Evolutionary conservation across 2,329 filamentous ascomycete genomes (phyloP), one percentile per base, ranked within the genome.

Genomic region (Cytospora leucostoma): DNA sequence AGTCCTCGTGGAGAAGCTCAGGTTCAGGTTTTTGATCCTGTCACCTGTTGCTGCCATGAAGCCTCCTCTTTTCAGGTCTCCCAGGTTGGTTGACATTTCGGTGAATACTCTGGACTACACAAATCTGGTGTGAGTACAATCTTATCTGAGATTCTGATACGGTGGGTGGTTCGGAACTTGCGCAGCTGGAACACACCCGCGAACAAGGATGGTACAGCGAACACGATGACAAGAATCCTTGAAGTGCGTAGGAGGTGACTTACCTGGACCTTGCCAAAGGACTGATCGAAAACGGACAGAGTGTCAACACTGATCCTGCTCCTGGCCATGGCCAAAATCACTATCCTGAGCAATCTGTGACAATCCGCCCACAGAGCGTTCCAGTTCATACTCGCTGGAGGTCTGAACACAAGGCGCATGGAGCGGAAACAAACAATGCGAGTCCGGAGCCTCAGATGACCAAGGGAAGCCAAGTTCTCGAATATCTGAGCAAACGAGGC

Each of bases 331-430:
- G 59, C 51, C 47, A 44, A 38, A 4, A 38, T 38, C 0, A 55
- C 59, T 17, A 61, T 19, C 35, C 19, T 49, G 15, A 61, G 40
- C 19, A 61, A 8, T 19, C 59, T 47, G 59, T 50, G 40, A 34
- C 59, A 61, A 21, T 61, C 59, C 11, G 19, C 33, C 59, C 59
- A 61, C 4, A 61, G 51, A n/a, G 38, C 35, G 3, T 61, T 61
- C 59, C 59, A 61, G 8, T 61, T 61, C 38, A 55, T 13, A 15
- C n/a, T 17, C 0, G 3, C 15, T 33, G 33, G 11, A 27, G n/a
- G 32, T 4, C 8, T 19, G 1, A 13, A 1, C 2, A 4, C 32
- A 7, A 37, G 6, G 21, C n/a, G 11, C 58, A 7, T 27, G 5
- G 19, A 6, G 38, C 15, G 59, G 19, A 5, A 10, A 7, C 52